These are phyloP conservation scores for Graphium sp. DNA, from an alignment of 2,329 filamentous ascomycete genomes.

Conservation along the genomic window DNA sequence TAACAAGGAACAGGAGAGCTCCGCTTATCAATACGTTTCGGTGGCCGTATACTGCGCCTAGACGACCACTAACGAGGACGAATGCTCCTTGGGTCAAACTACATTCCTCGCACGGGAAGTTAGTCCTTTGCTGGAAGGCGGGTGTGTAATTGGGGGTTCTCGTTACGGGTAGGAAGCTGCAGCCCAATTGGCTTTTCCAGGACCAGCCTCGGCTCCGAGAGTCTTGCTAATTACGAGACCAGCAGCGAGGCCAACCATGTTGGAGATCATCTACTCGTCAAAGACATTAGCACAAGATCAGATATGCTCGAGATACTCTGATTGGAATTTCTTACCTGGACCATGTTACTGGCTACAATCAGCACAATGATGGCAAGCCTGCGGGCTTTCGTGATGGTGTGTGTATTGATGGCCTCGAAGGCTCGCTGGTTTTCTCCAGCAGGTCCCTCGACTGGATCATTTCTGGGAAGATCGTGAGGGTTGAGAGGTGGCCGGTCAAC, in stretches of 20 bases:
- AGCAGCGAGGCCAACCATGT: slow-evolving; percentile 12
- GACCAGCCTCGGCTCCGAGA: slow-evolving; percentile 11
- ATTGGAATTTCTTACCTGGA: too few relatives aligned
- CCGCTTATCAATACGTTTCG: slow-evolving; percentile 35
- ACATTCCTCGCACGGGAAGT: too few relatives aligned
- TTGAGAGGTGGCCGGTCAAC: too few relatives aligned
- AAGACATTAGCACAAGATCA: too few relatives aligned
- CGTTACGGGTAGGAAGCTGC: slow-evolving; percentile 17
- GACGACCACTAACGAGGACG: slow-evolving; percentile 35
- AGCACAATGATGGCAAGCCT: too few relatives aligned
- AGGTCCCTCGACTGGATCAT: too few relatives aligned
- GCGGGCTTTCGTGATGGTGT: too few relatives aligned
- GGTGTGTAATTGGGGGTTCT: neutral
- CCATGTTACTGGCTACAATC: too few relatives aligned
- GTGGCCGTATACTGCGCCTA: slow-evolving; percentile 42
- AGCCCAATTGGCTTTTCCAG: slow-evolving; percentile 19
- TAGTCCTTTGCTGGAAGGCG: neutral
- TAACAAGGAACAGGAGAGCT: slow-evolving; percentile 35
- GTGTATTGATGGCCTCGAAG: too few relatives aligned
- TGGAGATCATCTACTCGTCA: slow-evolving; percentile 11
- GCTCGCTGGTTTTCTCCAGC: too few relatives aligned
- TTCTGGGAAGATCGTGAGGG: too few relatives aligned
- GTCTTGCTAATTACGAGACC: slow-evolving; percentile 12
- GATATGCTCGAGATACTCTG: too few relatives aligned
- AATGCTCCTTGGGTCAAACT: slow-evolving; percentile 35